phyloP scores from a whole-genome alignment of 176 grass and related monocot genomes.

The Carex parvula region DNA sequence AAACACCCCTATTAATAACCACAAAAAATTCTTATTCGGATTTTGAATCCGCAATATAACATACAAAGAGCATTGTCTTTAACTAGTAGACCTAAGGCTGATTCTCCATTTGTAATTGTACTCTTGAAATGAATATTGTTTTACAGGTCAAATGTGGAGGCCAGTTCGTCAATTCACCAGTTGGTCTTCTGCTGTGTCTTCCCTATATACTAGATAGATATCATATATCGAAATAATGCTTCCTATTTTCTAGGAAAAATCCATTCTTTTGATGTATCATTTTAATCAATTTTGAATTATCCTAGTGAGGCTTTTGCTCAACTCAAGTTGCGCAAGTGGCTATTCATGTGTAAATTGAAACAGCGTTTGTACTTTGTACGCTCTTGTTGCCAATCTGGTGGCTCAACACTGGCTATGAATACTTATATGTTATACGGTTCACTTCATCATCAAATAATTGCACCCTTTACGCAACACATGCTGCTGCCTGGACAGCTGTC shows the following conservation, averaged over 20 bases:
- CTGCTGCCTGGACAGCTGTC: conserved; percentile 87
- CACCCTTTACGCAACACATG: background rate
- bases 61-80: background rate
- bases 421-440: background rate
- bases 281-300: background rate
- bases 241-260: conserved; percentile 1
- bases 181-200: background rate
- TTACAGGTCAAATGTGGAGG: conserved; percentile 1
- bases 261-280: background rate
- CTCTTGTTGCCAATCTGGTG: background rate
- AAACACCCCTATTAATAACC: too few relatives aligned
- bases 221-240: background rate
- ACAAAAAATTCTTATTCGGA: too few relatives aligned
- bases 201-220: background rate
- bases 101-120: background rate
- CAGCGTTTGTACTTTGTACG: background rate
- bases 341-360: background rate
- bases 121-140: background rate
- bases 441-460: background rate
- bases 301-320: background rate
- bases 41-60: too few relatives aligned
- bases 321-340: background rate
- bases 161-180: background rate
- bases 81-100: too few relatives aligned
- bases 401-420: background rate